Evolutionary conservation across 2,329 filamentous ascomycete species (phyloP).

Genomic region (Xylariaceae sp.): DNA sequence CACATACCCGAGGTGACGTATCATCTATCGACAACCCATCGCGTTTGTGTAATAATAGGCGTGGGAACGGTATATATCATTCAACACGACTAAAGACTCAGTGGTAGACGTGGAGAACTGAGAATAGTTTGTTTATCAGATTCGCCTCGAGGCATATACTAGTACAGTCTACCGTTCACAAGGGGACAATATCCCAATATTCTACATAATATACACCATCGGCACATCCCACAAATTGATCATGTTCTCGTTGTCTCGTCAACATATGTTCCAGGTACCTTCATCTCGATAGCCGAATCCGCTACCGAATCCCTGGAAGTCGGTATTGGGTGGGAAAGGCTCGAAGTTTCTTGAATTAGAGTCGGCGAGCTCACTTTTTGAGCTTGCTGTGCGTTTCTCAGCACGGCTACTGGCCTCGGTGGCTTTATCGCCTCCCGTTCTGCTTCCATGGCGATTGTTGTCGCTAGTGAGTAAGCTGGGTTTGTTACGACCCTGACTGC

Average conservation of each 20-base stretch:
- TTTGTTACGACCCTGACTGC: slow-evolving; percentile 30
- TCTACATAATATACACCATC: no score
- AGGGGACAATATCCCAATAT: no score
- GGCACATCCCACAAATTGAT: not conserved
- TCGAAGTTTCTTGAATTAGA: slow-evolving; percentile 26
- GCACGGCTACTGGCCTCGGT: slow-evolving; percentile 21
- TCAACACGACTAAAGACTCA: no score
- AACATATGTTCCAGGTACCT: slow-evolving; percentile 11
- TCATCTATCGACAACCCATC: no score
- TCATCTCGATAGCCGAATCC: slow-evolving; percentile 20
- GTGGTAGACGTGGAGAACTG: no score
- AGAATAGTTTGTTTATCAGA: no score
- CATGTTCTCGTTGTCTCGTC: slow-evolving; percentile 3
- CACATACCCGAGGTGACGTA: no score
- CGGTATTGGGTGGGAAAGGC: slow-evolving; percentile 31
- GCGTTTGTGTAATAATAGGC: no score
- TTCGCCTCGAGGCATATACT: no score
- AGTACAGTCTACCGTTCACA: no score
- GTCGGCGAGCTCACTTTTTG: slow-evolving; percentile 8
- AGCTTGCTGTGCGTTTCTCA: slow-evolving; percentile 13
- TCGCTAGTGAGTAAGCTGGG: slow-evolving; percentile 24
- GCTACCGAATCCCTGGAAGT: slow-evolving; percentile 7
- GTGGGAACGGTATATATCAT: no score
- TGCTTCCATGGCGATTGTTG: not conserved
- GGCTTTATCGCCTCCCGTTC: slow-evolving; percentile 3